Percentiles rank a stretch among this genome's conserved stretches.
phyloP scores from a whole-genome alignment of 805 yeast genomes.

The Wilhelminamyces savonicus region DNA sequence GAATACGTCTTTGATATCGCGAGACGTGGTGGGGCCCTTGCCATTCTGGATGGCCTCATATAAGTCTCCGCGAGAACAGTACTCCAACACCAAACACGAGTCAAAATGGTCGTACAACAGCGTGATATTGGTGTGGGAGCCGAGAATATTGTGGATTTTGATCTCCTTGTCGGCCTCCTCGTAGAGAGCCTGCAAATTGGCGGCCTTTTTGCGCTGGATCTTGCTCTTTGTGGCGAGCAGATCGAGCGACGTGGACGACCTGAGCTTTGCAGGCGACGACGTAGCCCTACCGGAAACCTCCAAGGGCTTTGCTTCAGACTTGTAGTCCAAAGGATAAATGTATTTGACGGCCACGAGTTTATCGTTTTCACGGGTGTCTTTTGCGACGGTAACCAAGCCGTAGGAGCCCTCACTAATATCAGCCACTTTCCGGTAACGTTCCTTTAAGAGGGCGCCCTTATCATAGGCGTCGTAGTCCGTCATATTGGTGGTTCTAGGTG shows the following conservation, averaged over 20 bases:
- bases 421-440: constrained; percentile 60
- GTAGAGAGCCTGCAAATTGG: constrained; percentile 26
- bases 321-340: constrained; percentile 53
- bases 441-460: constrained; percentile 43
- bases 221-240: constrained; percentile 7
- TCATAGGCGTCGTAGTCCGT: constrained; percentile 35
- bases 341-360: constrained; percentile 80
- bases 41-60: constrained; percentile 70
- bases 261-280: constrained; percentile 31
- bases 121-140: constrained; percentile 42
- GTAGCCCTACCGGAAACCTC: constrained; percentile 20
- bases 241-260: constrained; percentile 7
- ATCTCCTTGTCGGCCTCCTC: constrained; percentile 67
- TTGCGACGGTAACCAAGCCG: constrained; percentile 85
- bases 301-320: constrained; percentile 2
- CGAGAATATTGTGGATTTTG: constrained; percentile 55
- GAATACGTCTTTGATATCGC: constrained; percentile 50
- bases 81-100: constrained; percentile 59
- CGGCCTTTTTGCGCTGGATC: no score
- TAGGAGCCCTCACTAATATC: constrained; percentile 89
- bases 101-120: constrained; percentile 45
- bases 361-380: constrained; percentile 45
- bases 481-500: no score
- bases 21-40: constrained; percentile 54
- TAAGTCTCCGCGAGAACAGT: constrained; percentile 81